Evolutionary conservation across 2,329 filamentous ascomycete species (phyloP).

Genomic region (Didymella sp.): DNA sequence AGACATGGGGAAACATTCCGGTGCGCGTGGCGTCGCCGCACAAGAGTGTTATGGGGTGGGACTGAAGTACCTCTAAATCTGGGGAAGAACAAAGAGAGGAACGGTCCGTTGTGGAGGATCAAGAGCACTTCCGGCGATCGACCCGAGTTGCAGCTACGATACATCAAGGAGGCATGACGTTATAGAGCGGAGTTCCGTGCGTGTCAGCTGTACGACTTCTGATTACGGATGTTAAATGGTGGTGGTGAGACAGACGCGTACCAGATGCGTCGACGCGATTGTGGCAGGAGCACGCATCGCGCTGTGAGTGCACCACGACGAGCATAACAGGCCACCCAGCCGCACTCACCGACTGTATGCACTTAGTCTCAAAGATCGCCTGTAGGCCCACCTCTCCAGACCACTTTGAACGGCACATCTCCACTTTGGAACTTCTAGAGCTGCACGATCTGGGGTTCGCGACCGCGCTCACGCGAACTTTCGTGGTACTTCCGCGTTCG

Average conservation of each 20-base stretch:
- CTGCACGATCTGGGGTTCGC: conserved; percentile 5
- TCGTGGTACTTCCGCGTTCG: conserved; percentile 11
- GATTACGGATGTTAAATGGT: background rate
- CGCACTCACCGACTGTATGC: conserved; percentile 1
- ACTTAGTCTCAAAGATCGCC: background rate
- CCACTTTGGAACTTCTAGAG: background rate
- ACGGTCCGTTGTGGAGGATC: background rate
- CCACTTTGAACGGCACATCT: background rate
- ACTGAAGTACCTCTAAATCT: conserved; percentile 1
- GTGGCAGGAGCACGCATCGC: background rate
- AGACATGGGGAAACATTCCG: conserved; percentile 26
- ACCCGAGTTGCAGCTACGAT: background rate
- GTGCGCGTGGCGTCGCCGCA: conserved; percentile 24
- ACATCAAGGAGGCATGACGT: background rate
- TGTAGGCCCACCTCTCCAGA: conserved; percentile 3
- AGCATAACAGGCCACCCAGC: background rate
- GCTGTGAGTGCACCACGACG: background rate
- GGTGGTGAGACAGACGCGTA: conserved; percentile 1
- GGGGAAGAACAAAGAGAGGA: conserved; percentile 6
- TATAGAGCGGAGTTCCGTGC: background rate
- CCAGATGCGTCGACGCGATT: conserved; percentile 6
- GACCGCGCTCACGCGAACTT: conserved; percentile 4
- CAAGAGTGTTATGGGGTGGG: conserved; percentile 18
- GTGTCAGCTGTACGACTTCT: background rate
- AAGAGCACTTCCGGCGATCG: background rate